Evolutionary conservation across 2,329 filamentous ascomycete species (phyloP), one percentile per base, ranked within the genome.

Genomic region (Thielaviopsis musarum): DNA sequence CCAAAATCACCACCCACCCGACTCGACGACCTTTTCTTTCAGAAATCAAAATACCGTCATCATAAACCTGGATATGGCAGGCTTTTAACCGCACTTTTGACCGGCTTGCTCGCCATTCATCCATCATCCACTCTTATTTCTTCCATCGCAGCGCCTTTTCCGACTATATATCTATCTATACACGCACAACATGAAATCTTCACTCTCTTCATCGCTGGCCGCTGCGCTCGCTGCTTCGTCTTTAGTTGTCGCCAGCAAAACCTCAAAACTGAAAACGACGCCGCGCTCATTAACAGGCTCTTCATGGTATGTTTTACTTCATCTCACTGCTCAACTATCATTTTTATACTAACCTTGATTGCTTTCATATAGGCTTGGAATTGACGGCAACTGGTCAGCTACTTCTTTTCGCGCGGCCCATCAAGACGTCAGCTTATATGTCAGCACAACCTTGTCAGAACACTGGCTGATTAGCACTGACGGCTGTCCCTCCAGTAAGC

Each of bases 331-430:
- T 34, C 30, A 6, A 9, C 10, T 34, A n/a, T 2, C 53, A 38
- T 30, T 21, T 4, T 5, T 22, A 55, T 24, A 51, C 52, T 55
- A 45, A 59, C 34, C 21, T n/a, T n/a, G n/a, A n/a, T n/a, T n/a
- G n/a, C n/a, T n/a, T n/a, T 24, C 15, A 17, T 54, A 21, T 52
- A 82, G 80, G 80, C 76, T 79, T 62, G 82, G 82, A 54, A 75
- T 79, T 64, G 84, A 88, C 67, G 85, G 85, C 10, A 77, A 77
- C 63, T 91, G 87, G 87, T 88, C 85, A 17, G 80, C 84, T 6
- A 81, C 88, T 64, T 75, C 74, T 13, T 73, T 90, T 62, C 78
- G 72, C 65, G 74, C 78, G 21, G 82, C 82, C 56, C 72, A 70
- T 7, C 65, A 67, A 15, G 59, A 72, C 10, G 66, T 74, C 61